Conservation (phyloP, 257 asterid genomes). For the Nicotiana sylvestris region DNA sequence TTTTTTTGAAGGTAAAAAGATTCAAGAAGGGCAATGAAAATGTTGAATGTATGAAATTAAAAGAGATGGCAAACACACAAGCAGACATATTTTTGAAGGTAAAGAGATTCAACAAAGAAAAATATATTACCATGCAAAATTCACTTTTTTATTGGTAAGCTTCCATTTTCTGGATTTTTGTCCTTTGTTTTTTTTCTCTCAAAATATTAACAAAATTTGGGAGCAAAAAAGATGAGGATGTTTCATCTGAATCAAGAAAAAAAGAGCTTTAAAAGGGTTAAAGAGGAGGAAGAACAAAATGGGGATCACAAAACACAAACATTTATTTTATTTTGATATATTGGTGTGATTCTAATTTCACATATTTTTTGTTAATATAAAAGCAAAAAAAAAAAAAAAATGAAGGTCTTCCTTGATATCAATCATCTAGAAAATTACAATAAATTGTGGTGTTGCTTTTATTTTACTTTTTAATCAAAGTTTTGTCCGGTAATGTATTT, state of each 20-base stretch:
- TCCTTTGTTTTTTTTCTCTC: neutral
- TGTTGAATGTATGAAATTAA: neutral
- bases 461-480: neutral
- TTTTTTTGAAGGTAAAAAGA: neutral
- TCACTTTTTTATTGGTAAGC: neutral
- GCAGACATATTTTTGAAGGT: no score
- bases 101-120: neutral
- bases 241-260: neutral
- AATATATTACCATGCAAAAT: neutral
- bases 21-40: neutral
- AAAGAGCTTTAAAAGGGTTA: neutral
- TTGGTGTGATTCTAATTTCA: neutral
- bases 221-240: neutral
- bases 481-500: no score
- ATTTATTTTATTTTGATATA: neutral
- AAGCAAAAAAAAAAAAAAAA: neutral
- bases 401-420: no score
- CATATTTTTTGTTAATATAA: neutral
- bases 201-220: neutral
- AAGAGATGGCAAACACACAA: neutral
- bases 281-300: neutral
- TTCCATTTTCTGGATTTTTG: neutral
- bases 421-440: neutral
- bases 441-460: neutral
- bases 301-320: neutral